phyloP scores from a whole-genome alignment of 257 asterid species.

The Nicotiana noctiflora region DNA sequence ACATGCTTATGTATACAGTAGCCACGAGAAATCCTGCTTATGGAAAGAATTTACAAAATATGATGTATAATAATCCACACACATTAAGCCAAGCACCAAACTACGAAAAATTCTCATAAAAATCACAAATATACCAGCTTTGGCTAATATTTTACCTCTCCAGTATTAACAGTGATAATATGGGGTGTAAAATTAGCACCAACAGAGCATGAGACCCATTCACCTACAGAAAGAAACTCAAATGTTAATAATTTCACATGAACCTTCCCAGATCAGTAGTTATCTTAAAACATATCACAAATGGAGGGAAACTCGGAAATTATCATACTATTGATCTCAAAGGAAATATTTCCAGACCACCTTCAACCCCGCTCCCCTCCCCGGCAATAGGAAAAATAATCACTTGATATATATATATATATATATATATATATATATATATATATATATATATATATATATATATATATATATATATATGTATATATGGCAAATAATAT shows the following conservation, averaged over 20 bases:
- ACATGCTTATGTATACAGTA: neutral
- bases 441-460: too few species aligned
- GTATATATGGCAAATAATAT: too few species aligned
- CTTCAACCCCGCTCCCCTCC: too few species aligned
- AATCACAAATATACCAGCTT: neutral
- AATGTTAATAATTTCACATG: conserved; percentile 6
- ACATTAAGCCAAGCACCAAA: neutral
- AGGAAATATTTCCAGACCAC: too few species aligned
- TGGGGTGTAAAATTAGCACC: conserved; percentile 87
- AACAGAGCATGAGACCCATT: conserved; percentile 72
- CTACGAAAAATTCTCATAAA: neutral
- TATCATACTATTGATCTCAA: too few species aligned
- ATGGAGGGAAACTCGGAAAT: too few species aligned
- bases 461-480: too few species aligned
- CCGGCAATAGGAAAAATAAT: too few species aligned
- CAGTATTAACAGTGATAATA: conserved; percentile 66
- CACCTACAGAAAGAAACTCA: conserved; percentile 43
- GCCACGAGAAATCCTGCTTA: neutral
- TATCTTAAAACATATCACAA: neutral
- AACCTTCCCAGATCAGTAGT: neutral
- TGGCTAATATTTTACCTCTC: conserved; percentile 52
- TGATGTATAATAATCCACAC: neutral
- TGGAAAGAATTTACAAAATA: neutral
- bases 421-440: too few species aligned
- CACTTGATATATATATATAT: too few species aligned